Evolutionary conservation across 352 stramenopile species (phyloP), one percentile per base, ranked within the genome.

Genomic region (Phytophthora macrochlamydospora): DNA sequence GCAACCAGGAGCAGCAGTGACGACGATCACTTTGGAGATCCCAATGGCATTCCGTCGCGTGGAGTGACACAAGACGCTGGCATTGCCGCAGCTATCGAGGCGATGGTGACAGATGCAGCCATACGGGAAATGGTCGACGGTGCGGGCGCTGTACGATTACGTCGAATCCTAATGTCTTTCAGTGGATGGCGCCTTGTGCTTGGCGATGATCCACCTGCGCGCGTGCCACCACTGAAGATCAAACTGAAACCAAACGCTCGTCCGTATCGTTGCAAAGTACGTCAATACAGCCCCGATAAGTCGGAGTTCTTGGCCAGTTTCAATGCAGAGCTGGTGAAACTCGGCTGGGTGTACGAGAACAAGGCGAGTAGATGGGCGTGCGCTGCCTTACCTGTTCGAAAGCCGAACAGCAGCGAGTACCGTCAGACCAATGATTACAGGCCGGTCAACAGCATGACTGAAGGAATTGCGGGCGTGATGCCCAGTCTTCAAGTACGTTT

Each of bases 261-360:
- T 13, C 55, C 55, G 13, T 54, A 12, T 33, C 7, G 12, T 9
- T 62, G 55, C 32, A 62, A 54, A 38, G 43, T n/a, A 12, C 7
- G 55, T 1, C 55, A 62, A 13, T 62, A 62, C 33, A 62, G 43
- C 18, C 18, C 18, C 18, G 18, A 24, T 24, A 24, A 24, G 18
- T 24, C 18, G 18, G 18, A 24, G 18, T 62, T 62, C 35, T 2
- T 62, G 0, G 55, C 31, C 2, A 40, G 35, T 14, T 62, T 62
- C 24, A 54, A 62, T 31, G 24, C 14, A 3, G 24, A 62, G 18
- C 33, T 53, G 6, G 44, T 55, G 7, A 4, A 7, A 14, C 24
- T 62, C 2, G 55, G 43, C 7, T 54, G 55, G 55, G 55, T 62
- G 3, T 29, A 32, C 7, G 55, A 62, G 33, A 62, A 62, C n/a